These are phyloP conservation scores for Ulvella scutata DNA, from an alignment of 139 green algal genomes.

Conservation along the genomic window DNA sequence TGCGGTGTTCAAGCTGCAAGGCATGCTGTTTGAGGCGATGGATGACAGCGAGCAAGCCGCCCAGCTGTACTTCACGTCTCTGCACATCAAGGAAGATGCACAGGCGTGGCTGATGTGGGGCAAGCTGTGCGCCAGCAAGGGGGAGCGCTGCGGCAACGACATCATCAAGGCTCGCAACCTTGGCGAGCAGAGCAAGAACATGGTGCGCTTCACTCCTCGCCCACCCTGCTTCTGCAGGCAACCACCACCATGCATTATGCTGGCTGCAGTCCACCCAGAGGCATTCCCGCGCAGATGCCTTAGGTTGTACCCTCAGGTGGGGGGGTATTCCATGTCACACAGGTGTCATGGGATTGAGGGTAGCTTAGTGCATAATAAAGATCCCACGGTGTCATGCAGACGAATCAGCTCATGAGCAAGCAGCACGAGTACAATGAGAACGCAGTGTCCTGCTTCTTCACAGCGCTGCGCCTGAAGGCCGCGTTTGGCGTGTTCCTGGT, in stretches of 20 bases:
- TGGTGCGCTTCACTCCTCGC: background rate
- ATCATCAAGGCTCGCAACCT: background rate
- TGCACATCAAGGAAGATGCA: slow-evolving; percentile 58
- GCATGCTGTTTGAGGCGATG: slow-evolving; percentile 40
- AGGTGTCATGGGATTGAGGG: too few relatives aligned
- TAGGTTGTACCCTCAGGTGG: too few relatives aligned
- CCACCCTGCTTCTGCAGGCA: background rate
- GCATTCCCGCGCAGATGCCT: too few relatives aligned
- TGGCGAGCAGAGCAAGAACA: background rate
- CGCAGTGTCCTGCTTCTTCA: background rate
- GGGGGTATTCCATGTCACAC: too few relatives aligned
- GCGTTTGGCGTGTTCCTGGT: background rate
- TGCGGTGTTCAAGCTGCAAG: slow-evolving; percentile 82
- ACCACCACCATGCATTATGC: too few relatives aligned
- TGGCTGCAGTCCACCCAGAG: too few relatives aligned
- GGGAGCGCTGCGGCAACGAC: background rate
- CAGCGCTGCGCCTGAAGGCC: background rate
- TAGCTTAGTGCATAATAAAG: too few relatives aligned
- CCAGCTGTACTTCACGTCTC: slow-evolving; percentile 57
- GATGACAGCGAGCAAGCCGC: slow-evolving; percentile 26
- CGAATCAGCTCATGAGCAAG: background rate
- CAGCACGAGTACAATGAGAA: slow-evolving; percentile 2
- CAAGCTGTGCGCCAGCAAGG: slow-evolving; percentile 56
- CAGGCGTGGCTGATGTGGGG: slow-evolving; percentile 89
- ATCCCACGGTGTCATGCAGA: too few relatives aligned